Conservation (phyloP, 305 asterid genomes). For the Ilex paraguariensis region DNA sequence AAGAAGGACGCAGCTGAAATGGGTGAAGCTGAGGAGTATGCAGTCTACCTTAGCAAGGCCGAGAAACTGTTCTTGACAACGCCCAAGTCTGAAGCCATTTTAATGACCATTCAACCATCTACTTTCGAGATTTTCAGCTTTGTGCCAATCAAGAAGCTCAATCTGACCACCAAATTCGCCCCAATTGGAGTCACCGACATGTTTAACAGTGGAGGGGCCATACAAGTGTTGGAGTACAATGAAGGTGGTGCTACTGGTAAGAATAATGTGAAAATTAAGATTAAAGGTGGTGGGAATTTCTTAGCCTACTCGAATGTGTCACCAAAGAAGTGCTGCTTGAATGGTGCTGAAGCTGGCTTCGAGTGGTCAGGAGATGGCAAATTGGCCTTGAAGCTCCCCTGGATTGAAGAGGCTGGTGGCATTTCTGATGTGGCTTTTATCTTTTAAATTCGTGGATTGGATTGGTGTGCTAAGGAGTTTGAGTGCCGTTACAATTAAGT, state of each 20-base stretch:
- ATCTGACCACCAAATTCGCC: constrained; percentile 38
- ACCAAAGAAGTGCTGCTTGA: constrained; percentile 41
- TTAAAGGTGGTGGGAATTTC: constrained; percentile 64
- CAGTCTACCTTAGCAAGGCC: constrained; percentile 46
- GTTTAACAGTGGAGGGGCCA: constrained; percentile 65
- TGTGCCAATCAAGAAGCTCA: constrained; percentile 43
- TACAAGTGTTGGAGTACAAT: constrained; percentile 41
- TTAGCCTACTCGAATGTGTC: constrained; percentile 44
- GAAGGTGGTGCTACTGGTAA: constrained; percentile 8
- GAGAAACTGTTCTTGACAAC: constrained; percentile 30
- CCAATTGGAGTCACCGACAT: constrained; percentile 61
- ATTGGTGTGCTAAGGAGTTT: too few species aligned
- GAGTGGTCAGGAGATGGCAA: constrained; percentile 54
- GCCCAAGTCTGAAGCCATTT: constrained; percentile 26
- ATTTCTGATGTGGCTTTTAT: constrained; percentile 40
- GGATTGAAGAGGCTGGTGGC: constrained; percentile 54
- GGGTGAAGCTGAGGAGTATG: constrained; percentile 61
- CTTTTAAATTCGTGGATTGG: constrained; percentile 6
- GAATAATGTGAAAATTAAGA: constrained; percentile 31
- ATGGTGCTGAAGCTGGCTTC: constrained; percentile 40
- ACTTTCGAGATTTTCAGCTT: constrained; percentile 62
- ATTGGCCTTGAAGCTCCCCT: constrained; percentile 35
- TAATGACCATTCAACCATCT: constrained; percentile 48
- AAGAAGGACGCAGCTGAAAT: constrained; percentile 32
- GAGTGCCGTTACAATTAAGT: too few species aligned